Evolutionary conservation across 108 stramenopile genomes (phyloP), one percentile per base, ranked within the genome.

Genomic region (Seminavis robusta): DNA sequence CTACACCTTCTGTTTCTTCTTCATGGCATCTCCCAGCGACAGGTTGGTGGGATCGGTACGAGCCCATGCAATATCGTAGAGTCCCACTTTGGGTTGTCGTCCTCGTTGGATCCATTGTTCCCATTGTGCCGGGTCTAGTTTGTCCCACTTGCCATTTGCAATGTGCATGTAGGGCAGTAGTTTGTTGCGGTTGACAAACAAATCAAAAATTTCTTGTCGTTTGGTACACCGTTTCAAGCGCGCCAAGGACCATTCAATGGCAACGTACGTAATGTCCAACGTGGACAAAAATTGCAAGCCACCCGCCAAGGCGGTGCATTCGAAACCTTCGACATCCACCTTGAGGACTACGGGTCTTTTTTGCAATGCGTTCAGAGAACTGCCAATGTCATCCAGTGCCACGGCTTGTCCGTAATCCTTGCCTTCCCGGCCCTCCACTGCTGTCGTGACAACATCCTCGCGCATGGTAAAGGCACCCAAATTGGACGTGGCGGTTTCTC

Each of bases 271-370:
- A 30, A 69, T 63, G 38, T 62, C 33, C 1, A 53, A 52, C 20
- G 46, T 19, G 20, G 36, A 3, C 36, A 69, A 28, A 50, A 63
- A 69, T n/a, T 69, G 24, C 17, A 33, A 25, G 19, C 49, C 68
- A 31, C 68, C 68, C 6, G 26, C 13, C 10, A 69, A 38, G 4
- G 60, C 68, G 26, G 20, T 16, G 0, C 40, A 39, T 33, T 69
- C 62, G 42, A 52, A 49, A 6, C 68, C 68, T 31, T 69, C 68
- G 0, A 69, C 62, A 56, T 69, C 68, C 31, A 69, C 24, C 38
- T 69, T 63, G 26, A 69, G 17, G 2, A 62, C 61, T n/a, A 69
- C 55, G 24, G 68, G 68, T 15, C 44, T 33, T 28, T 56, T 16
- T 36, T 15, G 5, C 6, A 21, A 4, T 6, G 42, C 5, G 9